A percentile compares a stretch with the other conserved stretches of the same genome.
These are phyloP conservation scores for Sequoia sempervirens DNA, from an alignment of 75 land plant species.

Conservation along the genomic window DNA sequence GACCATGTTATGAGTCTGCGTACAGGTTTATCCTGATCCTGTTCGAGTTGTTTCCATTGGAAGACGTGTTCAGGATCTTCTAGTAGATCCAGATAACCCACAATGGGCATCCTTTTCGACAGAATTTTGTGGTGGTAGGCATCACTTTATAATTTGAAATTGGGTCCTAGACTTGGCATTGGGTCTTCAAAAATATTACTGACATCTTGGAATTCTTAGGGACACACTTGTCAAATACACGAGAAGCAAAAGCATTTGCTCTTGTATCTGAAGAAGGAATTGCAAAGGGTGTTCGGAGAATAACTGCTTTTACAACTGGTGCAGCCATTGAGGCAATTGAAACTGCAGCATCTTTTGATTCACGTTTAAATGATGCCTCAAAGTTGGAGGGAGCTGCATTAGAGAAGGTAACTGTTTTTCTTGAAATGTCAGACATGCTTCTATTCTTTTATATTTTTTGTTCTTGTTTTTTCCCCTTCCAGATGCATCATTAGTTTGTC, in stretches of 20 bases:
- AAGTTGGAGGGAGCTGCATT: conserved; percentile 49
- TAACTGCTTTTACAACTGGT: conserved; percentile 79
- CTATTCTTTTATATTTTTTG: not conserved
- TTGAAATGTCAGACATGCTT: not conserved
- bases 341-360: conserved; percentile 43
- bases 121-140: conserved; percentile 92
- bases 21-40: conserved; percentile 95
- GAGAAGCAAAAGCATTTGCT: conserved; percentile 91
- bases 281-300: conserved; percentile 86
- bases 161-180: not conserved
- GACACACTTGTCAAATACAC: conserved; percentile 88
- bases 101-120: conserved; percentile 77
- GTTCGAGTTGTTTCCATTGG: conserved; percentile 91
- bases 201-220: conserved; percentile 30
- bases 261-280: conserved; percentile 96
- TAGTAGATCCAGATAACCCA: conserved; percentile 77
- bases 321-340: conserved; percentile 68
- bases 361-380: conserved; percentile 58
- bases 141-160: not conserved
- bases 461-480: not conserved
- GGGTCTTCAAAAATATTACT: not conserved
- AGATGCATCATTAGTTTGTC: not conserved
- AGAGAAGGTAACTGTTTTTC: conserved; percentile 55
- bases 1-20: not conserved
- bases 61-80: conserved; percentile 73